Percentiles rank a stretch among this genome's conserved stretches.
phyloP scores from a whole-genome alignment of 2,329 filamentous ascomycete genomes.

The Aureobasidium sp. region DNA sequence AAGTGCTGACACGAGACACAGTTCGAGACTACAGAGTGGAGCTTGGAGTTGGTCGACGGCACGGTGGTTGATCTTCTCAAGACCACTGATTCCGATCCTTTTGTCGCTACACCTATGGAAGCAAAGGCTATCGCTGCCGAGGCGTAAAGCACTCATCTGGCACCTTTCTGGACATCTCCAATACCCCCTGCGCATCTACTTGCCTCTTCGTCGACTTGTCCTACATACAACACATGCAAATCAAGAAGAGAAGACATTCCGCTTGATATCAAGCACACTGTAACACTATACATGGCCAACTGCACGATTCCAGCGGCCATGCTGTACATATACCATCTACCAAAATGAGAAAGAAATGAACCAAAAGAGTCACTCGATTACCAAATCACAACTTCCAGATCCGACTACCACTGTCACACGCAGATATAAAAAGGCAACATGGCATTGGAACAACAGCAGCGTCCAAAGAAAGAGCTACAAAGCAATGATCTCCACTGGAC shows the following conservation, averaged over 20 bases:
- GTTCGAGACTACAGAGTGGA: slow-evolving; percentile 91
- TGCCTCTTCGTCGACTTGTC: neutral
- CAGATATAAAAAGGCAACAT: too few species aligned
- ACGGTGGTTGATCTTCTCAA: slow-evolving; percentile 68
- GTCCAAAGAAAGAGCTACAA: too few species aligned
- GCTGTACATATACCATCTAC: neutral
- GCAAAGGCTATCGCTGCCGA: slow-evolving; percentile 4
- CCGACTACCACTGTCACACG: too few species aligned
- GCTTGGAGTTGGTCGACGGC: slow-evolving; percentile 59
- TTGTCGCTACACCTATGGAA: slow-evolving; percentile 30
- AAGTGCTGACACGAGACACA: slow-evolving; percentile 25
- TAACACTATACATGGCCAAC: neutral
- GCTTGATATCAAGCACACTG: neutral
- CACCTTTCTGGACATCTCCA: neutral
- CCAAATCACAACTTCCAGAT: neutral
- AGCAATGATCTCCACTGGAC: too few species aligned
- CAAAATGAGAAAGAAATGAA: neutral
- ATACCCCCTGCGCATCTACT: neutral
- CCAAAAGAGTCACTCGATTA: neutral
- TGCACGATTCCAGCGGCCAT: neutral
- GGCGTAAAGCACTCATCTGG: neutral
- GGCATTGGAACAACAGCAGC: too few species aligned
- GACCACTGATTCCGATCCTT: slow-evolving; percentile 54
- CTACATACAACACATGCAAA: neutral
- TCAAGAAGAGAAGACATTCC: neutral